Conservation (phyloP, 371 early-diverging fungal species). For the Mucor indicus region DNA sequence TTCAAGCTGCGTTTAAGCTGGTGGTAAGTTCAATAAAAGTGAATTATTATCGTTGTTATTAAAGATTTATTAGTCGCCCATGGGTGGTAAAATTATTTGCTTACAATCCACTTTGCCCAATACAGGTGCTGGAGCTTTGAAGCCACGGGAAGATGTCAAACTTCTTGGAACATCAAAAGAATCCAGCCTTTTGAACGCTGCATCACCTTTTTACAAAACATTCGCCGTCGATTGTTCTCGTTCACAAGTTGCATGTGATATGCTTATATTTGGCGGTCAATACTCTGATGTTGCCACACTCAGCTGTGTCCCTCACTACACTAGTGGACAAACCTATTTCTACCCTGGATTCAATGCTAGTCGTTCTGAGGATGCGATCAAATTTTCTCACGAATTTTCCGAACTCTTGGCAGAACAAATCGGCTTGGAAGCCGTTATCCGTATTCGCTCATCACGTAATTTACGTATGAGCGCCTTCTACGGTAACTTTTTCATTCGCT, state of each 20-base stretch:
- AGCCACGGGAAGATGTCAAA: slow-evolving; percentile 83
- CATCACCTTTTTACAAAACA: slow-evolving; percentile 88
- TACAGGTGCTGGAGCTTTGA: slow-evolving; percentile 74
- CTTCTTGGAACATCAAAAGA: slow-evolving; percentile 86
- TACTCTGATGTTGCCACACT: slow-evolving; percentile 94
- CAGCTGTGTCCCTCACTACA: slow-evolving; percentile 82
- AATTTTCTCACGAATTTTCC: slow-evolving; percentile 85
- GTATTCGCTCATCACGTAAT: slow-evolving; percentile 91
- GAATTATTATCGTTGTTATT: too few relatives aligned
- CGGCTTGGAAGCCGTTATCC: slow-evolving; percentile 93
- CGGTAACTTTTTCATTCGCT: slow-evolving; percentile 95
- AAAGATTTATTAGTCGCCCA: slow-evolving; percentile 52
- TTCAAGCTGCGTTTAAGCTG: slow-evolving; percentile 82
- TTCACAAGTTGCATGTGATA: slow-evolving; percentile 89
- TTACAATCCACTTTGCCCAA: slow-evolving; percentile 83
- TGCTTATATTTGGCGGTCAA: slow-evolving; percentile 87
- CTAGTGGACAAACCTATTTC: slow-evolving; percentile 93
- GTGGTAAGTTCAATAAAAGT: too few relatives aligned
- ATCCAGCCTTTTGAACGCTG: slow-evolving; percentile 78
- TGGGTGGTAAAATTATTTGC: slow-evolving; percentile 91
- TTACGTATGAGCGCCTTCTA: slow-evolving; percentile 86
- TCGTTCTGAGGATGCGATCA: slow-evolving; percentile 82
- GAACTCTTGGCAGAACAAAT: slow-evolving; percentile 81
- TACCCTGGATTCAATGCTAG: slow-evolving; percentile 94
- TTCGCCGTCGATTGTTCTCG: slow-evolving; percentile 92